Evolutionary conservation across 129 eudicot species (phyloP).

Genomic region (Scalesia atractyloides): DNA sequence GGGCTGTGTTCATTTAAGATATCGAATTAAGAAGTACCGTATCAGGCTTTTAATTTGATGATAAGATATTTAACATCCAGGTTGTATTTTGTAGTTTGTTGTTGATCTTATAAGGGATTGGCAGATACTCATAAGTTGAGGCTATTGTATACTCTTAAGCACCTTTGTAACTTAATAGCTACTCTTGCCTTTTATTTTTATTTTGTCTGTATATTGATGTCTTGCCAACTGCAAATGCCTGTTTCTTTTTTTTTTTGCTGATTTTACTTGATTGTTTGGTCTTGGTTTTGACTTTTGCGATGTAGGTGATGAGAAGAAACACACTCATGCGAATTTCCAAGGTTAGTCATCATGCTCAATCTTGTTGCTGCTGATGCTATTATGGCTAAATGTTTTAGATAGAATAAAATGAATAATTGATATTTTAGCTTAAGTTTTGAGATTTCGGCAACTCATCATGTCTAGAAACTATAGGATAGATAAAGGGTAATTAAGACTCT

Average conservation of each 20-base stretch:
- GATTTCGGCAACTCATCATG: no score
- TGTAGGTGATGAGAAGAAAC: not conserved
- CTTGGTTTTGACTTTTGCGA: not conserved
- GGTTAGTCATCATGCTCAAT: not conserved
- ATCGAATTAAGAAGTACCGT: constrained; percentile 5
- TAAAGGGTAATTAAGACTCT: no score
- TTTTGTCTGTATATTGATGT: not conserved
- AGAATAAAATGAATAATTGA: no score
- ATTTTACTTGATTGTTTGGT: not conserved
- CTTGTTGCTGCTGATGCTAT: not conserved
- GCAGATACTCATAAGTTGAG: constrained; percentile 5
- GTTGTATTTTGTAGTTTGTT: constrained; percentile 30
- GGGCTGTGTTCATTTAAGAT: constrained; percentile 16
- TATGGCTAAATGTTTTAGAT: not conserved
- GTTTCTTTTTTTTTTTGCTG: not conserved
- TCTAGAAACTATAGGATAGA: no score
- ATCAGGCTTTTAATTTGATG: constrained; percentile 8
- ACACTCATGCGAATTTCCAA: not conserved
- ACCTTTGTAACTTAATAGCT: constrained; percentile 7
- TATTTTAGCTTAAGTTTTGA: no score
- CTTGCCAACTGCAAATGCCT: not conserved
- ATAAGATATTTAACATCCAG: constrained; percentile 8
- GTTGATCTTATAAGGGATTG: constrained; percentile 20
- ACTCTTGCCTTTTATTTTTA: not conserved
- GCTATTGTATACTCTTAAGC: constrained; percentile 10